Evolutionary conservation across 164 flowering plant genomes (phyloP), one percentile per base, ranked within the genome.

Genomic region (Tetrastigma voinierianum): DNA sequence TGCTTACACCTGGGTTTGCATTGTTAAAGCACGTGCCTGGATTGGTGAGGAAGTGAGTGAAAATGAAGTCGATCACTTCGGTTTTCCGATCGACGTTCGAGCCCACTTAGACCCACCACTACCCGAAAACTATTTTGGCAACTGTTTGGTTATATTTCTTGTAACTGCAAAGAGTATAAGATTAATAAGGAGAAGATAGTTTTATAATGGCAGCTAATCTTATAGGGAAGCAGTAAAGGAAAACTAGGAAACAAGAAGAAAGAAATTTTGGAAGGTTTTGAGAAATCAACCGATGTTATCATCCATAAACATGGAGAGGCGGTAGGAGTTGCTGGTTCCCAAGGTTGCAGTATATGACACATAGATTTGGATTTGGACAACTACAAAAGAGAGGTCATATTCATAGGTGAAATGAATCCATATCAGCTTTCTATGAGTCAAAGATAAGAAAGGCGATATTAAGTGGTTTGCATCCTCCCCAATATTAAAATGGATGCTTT

Each of bases 71-170:
- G 55, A 56, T 10, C 17, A 10, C 18, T 23, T 82, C 1, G 62
- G 57, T 0, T 75, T 73, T 45, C 14, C 40, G 1, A 76, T 62
- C 1, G 84, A 79, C 9, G 71, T 53, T 14, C 55, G 82, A 20
- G 11, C 62, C 10, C 66, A 80, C 3, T 21, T 78, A 16, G 63
- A 71, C 7, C 80, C 78, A 45, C 51, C 76, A 0, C 17, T 76
- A 0, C 78, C 81, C 0, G 69, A 1, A 1, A 71, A 58, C 2
- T 82, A 75, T 67, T n/a, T 80, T 16, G 86, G 86, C 3, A 77
- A n/a, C n/a, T n/a, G n/a, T 65, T 79, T n/a, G 67, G 59, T 17
- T 70, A 6, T 44, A 19, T 40, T 57, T 0, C 40, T 32, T 6
- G 24, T 51, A 1, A 8, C 2, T 1, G 71, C 47, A 3, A 64